These are phyloP conservation scores for Penicillium fimorum DNA, from an alignment of 495 filamentous ascomycete species.

Conservation along the genomic window DNA sequence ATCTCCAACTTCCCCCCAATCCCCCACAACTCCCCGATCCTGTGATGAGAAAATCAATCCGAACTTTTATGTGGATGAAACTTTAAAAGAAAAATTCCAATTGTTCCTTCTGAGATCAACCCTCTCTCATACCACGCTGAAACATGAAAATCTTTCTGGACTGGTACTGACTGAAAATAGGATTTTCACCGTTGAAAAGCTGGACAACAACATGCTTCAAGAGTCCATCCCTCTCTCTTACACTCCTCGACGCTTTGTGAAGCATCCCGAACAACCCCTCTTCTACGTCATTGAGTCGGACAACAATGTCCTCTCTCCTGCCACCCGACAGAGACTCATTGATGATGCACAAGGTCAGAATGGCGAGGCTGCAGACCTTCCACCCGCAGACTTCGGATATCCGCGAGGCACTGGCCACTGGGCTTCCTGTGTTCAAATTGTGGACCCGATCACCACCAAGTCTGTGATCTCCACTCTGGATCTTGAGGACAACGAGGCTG, in stretches of 20 bases:
- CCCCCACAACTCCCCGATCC: conserved; percentile 20
- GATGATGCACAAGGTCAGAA: conserved; percentile 63
- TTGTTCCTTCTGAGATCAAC: conserved; percentile 69
- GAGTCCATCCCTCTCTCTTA: conserved; percentile 86
- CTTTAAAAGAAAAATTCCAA: conserved; percentile 56
- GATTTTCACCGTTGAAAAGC: conserved; percentile 86
- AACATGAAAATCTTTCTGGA: not conserved
- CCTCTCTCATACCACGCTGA: conserved; percentile 2
- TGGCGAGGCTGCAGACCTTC: conserved; percentile 65
- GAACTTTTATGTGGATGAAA: conserved; percentile 54
- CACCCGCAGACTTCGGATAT: conserved; percentile 87
- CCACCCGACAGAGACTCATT: conserved; percentile 67
- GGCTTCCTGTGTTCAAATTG: conserved; percentile 89
- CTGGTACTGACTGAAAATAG: conserved; percentile 48
- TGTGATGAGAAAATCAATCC: conserved; percentile 67
- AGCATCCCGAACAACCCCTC: conserved; percentile 80
- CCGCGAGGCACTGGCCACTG: conserved; percentile 79
- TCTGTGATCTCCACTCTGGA: conserved; percentile 72
- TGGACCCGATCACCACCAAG: conserved; percentile 79
- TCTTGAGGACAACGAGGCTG: conserved; percentile 85
- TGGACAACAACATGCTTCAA: conserved; percentile 83
- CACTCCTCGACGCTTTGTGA: conserved; percentile 82
- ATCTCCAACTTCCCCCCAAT: conserved; percentile 10
- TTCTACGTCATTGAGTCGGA: conserved; percentile 96
- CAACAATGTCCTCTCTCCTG: conserved; percentile 77